phyloP scores from a whole-genome alignment of 208 protist genomes.

The Herpetomonas tarakana region DNA sequence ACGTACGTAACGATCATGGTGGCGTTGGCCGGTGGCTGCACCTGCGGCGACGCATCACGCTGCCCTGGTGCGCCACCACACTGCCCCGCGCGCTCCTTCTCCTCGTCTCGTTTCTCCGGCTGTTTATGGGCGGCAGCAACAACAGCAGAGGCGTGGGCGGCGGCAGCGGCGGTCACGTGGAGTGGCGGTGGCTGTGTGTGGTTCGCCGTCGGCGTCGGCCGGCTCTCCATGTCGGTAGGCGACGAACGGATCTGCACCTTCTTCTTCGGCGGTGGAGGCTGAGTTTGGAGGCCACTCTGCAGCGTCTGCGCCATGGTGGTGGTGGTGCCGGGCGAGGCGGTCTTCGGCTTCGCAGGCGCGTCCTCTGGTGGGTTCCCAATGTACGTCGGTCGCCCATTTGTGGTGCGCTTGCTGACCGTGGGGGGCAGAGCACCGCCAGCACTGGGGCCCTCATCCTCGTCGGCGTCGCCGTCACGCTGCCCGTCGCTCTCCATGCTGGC shows the following conservation, averaged over 20 bases:
- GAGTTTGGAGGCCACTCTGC: neutral
- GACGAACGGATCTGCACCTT: neutral
- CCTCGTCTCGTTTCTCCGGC: neutral
- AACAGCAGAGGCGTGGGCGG: conserved; percentile 1
- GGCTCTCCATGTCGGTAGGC: too few relatives aligned
- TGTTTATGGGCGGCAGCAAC: neutral
- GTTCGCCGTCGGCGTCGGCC: too few relatives aligned
- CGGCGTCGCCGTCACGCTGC: neutral
- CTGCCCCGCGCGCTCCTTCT: neutral
- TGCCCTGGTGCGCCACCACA: neutral
- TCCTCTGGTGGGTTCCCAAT: neutral
- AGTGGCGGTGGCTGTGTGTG: neutral
- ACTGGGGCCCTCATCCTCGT: neutral
- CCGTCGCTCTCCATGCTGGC: neutral
- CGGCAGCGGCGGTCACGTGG: conserved; percentile 5
- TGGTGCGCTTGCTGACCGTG: neutral
- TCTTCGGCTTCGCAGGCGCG: neutral
- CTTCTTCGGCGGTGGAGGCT: neutral
- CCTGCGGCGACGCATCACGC: conserved; percentile 11
- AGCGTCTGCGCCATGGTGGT: neutral
- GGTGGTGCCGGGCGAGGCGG: neutral
- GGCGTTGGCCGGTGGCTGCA: conserved; percentile 13
- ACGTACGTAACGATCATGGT: conserved; percentile 12
- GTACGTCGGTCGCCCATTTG: neutral
- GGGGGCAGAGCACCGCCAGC: neutral